Evolutionary conservation across 129 eudicot genomes (phyloP).

Genomic region (Centaurea solstitialis): DNA sequence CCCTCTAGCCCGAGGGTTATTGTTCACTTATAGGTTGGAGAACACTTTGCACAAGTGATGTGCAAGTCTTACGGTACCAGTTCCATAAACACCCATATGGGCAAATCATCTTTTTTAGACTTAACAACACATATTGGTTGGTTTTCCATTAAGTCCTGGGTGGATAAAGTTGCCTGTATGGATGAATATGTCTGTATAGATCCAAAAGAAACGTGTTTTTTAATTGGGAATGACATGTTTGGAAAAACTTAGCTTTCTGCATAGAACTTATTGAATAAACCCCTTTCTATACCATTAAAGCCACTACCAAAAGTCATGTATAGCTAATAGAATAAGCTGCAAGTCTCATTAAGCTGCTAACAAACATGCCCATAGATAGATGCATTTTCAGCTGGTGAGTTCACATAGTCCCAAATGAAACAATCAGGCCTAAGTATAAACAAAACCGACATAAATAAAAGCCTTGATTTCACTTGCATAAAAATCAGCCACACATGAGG

Average conservation of each 20-base stretch:
- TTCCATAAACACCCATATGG: background rate
- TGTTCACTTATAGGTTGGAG: background rate
- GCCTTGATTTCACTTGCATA: slow-evolving; percentile 6
- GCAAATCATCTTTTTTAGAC: background rate
- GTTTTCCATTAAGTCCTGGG: too few relatives aligned
- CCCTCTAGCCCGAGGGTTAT: background rate
- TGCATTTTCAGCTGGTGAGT: background rate
- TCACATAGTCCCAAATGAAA: slow-evolving; percentile 7
- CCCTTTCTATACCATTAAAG: too few relatives aligned
- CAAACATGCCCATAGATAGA: background rate
- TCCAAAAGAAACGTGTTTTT: too few relatives aligned
- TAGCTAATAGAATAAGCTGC: too few relatives aligned
- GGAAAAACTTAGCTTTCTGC: too few relatives aligned
- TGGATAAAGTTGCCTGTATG: too few relatives aligned
- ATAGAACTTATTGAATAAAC: too few relatives aligned
- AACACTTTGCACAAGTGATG: background rate
- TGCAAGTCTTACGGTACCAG: background rate
- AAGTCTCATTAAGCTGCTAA: too few relatives aligned
- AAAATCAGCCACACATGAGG: background rate
- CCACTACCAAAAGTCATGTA: too few relatives aligned
- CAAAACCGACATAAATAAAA: slow-evolving; percentile 1
- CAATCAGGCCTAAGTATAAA: background rate
- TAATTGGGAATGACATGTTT: too few relatives aligned
- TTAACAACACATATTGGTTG: background rate
- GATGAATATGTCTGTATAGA: too few relatives aligned